Base-by-base conservation (phyloP, 164 flowering plant genomes). In the Piper longum region DNA sequence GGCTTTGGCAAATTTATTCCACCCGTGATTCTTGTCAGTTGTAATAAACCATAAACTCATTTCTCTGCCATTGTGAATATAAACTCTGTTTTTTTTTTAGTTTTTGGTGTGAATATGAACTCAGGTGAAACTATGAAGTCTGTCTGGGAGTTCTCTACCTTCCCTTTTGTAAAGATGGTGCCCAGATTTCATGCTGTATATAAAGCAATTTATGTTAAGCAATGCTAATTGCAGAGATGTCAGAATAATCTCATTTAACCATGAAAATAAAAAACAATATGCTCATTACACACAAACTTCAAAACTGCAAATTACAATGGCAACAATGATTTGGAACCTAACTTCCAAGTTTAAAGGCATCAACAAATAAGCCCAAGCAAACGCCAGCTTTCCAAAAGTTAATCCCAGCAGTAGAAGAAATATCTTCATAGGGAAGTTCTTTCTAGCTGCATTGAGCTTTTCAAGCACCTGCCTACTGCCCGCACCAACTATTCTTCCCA, bases 381-480 rank as follows among this genome's bases (percentile, higher is more conserved):
- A 93, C 87, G 67, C 98, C 98, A 57, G 98, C 95, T 85, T 93
- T 93, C 98, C 95, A 93, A 65, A 81, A 93, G 66, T 93, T 93
- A 40, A 93, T 42, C 98, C 98, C 65, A 91, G 68, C 17, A 91
- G 74, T 7, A 91, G 80, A 39, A 91, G 92, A 72, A 91, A 91
- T 65, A 89, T 67, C 75, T 91, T 91, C 92, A 85, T 80, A 43
- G 98, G 98, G 62, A 89, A 77, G 69, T 89, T 89, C 66, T 78
- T 91, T 68, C 98, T 80, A 13, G 98, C 85, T 36, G 81, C 76
- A 72, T 87, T 91, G 39, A 91, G 77, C 76, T 81, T 91, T 64
- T 71, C 78, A 62, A 91, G 67, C n/a, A 89, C 75, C 80, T 78
- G 85, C 62, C 78, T 84, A 39, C 86, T 90, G 18, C 84, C 88